These are phyloP conservation scores for Baeospora myosura DNA, from an alignment of 1,284 basidiomycete genomes.

Conservation along the genomic window DNA sequence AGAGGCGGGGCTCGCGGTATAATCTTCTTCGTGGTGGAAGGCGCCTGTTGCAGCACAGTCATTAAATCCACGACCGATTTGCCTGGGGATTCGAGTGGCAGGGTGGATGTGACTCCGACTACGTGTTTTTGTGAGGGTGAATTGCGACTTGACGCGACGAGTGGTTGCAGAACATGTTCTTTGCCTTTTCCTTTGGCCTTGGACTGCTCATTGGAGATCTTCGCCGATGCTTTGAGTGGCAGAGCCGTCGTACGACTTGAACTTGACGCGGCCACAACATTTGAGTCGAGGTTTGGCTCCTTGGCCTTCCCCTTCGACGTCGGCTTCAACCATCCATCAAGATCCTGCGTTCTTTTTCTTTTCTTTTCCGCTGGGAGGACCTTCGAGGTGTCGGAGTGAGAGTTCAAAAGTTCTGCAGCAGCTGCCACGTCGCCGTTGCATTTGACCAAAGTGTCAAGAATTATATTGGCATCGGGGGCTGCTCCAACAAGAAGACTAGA, in stretches of 20 bases:
- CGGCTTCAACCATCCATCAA: slow-evolving; percentile 49
- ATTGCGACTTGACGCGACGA: no score
- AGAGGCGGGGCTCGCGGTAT: slow-evolving; percentile 44
- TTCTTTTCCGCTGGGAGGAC: slow-evolving; percentile 25
- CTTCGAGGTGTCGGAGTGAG: neutral
- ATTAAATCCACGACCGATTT: slow-evolving; percentile 42
- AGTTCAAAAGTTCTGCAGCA: slow-evolving; percentile 41
- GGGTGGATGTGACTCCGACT: neutral
- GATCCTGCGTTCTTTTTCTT: slow-evolving; percentile 33
- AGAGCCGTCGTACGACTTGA: slow-evolving; percentile 6
- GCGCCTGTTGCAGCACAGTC: slow-evolving; percentile 47
- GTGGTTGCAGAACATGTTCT: no score
- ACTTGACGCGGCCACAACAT: neutral
- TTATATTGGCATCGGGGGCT: slow-evolving; percentile 27
- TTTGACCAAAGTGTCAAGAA: slow-evolving; percentile 57
- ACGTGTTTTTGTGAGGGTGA: no score
- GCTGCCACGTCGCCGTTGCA: slow-evolving; percentile 53
- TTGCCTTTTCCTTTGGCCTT: no score
- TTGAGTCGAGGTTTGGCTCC: neutral
- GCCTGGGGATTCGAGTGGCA: slow-evolving; percentile 6
- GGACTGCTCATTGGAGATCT: slow-evolving; percentile 1
- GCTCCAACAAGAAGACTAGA: slow-evolving; percentile 46
- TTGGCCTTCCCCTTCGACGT: slow-evolving; percentile 8
- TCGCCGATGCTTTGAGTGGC: neutral
- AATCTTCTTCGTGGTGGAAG: slow-evolving; percentile 31